Percentiles rank a stretch among this genome's conserved stretches.
phyloP scores from a whole-genome alignment of 2,329 filamentous ascomycete genomes.

The Aureobasidium sp. region DNA sequence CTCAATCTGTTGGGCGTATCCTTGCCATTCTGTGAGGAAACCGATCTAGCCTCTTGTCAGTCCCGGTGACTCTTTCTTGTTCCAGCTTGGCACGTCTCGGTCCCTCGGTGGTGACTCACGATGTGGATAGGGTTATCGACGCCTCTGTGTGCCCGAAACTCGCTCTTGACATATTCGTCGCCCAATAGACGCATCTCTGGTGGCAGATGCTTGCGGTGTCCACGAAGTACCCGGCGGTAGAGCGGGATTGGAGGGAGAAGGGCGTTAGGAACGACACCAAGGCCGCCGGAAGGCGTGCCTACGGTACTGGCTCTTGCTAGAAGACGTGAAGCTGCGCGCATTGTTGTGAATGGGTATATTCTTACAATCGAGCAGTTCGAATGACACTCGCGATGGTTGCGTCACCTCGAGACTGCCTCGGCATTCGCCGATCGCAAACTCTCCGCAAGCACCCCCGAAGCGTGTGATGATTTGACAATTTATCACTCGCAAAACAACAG shows the following conservation, averaged over 20 bases:
- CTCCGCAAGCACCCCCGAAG: constrained; percentile 7
- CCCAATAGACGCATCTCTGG: constrained; percentile 71
- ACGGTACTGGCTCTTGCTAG: constrained; percentile 29
- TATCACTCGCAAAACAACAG: not conserved
- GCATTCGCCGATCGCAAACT: constrained; percentile 1
- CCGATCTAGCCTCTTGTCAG: constrained; percentile 59
- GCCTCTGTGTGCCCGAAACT: constrained; percentile 76
- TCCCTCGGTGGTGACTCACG: constrained; percentile 44
- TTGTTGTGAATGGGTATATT: not conserved
- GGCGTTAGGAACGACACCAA: constrained; percentile 50
- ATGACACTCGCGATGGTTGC: not conserved
- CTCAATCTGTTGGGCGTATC: constrained; percentile 88
- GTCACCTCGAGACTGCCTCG: constrained; percentile 1
- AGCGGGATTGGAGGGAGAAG: constrained; percentile 82
- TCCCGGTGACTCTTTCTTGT: not conserved
- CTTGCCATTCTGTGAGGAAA: constrained; percentile 93
- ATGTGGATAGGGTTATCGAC: constrained; percentile 90
- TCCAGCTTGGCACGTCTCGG: not conserved
- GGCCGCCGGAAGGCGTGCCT: constrained; percentile 27
- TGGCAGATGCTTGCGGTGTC: constrained; percentile 73
- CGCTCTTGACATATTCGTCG: constrained; percentile 86
- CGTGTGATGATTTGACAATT: not conserved
- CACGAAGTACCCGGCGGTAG: constrained; percentile 79
- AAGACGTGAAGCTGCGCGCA: constrained; percentile 24
- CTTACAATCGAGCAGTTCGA: not conserved